Base-by-base conservation (phyloP, 164 flowering plant species). In the Cinnamomum chago region DNA sequence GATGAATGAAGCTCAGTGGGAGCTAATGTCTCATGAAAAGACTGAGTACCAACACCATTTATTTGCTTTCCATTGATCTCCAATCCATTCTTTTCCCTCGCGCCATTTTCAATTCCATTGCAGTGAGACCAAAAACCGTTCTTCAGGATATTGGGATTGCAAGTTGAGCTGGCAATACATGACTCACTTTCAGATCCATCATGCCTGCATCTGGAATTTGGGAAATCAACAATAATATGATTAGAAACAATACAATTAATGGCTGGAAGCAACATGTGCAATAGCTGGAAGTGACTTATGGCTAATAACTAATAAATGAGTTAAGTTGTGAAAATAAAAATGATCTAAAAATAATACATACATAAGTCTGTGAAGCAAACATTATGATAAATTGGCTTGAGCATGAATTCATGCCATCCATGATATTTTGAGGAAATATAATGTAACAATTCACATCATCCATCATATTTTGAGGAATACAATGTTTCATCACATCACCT, bases 151-250 rank as follows among this genome's bases (percentile, higher is more conserved):
- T 62, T 58, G 50, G 76, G 79, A 50, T 81, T 87, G 66, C 67
- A 5, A 73, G 72, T 73, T 72, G 87, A 82, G 71, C 89, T 79
- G 17, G 78, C 69, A 72, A 75, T 60, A 72, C 81, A 83, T 15
- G 67, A 72, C 3, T 88, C 92, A 74, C 88, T 90, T 73, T 85
- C 89, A 50, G 85, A 82, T 81, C 78, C 83, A 27, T 85, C 84
- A 81, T 25, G 68, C 76, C 70, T 80, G 65, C 60, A 70, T 77
- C 90, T 86, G 84, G 64, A 76, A 20, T 76, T 80, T 58, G 60
- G 47, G 62, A 71, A 75, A 17, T 30, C 9, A 30, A 67, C 20
- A 20, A 28, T 23, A 65, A 28, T 30, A 30, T 15, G 47, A 67
- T 28, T 67, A 20, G 40, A 30, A 67, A 18, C 17, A 14, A 55